Conservation (phyloP, 2,329 filamentous ascomycete genomes). For the Cytospora leucostoma region DNA sequence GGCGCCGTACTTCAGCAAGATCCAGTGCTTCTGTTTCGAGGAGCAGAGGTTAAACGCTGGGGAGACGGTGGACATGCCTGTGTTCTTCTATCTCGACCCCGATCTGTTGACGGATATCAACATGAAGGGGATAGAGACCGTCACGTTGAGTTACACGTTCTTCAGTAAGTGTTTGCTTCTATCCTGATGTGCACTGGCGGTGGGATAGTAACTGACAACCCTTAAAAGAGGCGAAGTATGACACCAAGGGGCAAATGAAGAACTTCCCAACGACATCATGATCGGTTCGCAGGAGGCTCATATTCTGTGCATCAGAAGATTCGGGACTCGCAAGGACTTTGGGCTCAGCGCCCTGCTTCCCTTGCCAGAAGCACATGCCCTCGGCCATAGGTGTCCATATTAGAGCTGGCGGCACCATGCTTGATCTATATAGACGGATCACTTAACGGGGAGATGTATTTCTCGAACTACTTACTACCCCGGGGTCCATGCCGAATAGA, state of each 20-base stretch:
- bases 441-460: background rate
- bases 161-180: slow-evolving; percentile 72
- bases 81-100: slow-evolving; percentile 98
- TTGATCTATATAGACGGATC: background rate
- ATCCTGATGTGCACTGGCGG: background rate
- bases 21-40: slow-evolving; percentile 99
- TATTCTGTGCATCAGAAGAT: background rate
- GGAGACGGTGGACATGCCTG: slow-evolving; percentile 98
- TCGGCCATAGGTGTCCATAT: background rate
- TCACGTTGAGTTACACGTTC: slow-evolving; percentile 96
- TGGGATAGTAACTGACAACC: slow-evolving; percentile 37
- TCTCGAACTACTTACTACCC: background rate
- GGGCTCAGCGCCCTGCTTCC: background rate
- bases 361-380: background rate
- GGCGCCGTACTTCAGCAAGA: slow-evolving; percentile 98
- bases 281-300: background rate
- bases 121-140: slow-evolving; percentile 92
- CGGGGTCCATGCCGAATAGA: background rate
- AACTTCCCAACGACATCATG: slow-evolving; percentile 32
- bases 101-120: slow-evolving; percentile 89
- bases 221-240: slow-evolving; percentile 73
- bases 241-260: slow-evolving; percentile 72
- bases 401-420: background rate
- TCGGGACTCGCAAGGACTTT: background rate
- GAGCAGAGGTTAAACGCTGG: slow-evolving; percentile 92